Percentiles rank a stretch among this genome's conserved stretches.
Evolutionary conservation across 441 rosid genomes (phyloP).

Genomic region (Rhodomyrtus psidioides): DNA sequence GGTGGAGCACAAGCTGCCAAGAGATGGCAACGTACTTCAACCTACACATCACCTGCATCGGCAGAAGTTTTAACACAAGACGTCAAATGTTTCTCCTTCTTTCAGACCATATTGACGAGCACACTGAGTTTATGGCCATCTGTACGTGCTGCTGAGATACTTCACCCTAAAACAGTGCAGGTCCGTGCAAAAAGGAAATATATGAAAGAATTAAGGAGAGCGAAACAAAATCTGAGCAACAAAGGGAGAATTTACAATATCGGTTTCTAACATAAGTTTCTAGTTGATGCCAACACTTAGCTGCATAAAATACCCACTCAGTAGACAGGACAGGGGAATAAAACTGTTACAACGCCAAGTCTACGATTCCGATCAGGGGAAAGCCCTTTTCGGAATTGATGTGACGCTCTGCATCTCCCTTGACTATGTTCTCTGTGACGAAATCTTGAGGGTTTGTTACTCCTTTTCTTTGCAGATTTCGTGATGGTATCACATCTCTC

Average conservation of each 20-base stretch:
- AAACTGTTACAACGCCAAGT: not conserved
- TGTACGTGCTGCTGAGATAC: not conserved
- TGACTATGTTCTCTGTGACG: not conserved
- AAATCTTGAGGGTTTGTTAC: constrained; percentile 22
- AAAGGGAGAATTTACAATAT: not conserved
- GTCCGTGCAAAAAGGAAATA: not conserved
- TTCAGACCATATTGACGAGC: not conserved
- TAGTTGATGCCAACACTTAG: not conserved
- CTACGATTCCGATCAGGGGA: not conserved
- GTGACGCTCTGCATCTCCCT: not conserved
- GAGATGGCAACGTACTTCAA: not conserved
- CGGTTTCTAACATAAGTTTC: not conserved
- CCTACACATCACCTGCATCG: not conserved
- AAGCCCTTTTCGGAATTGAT: not conserved
- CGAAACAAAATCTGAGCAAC: not conserved
- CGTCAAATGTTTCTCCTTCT: not conserved
- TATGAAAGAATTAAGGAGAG: not conserved
- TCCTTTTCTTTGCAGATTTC: constrained; percentile 43
- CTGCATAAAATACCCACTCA: not conserved
- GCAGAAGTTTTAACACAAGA: not conserved
- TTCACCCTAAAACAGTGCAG: not conserved
- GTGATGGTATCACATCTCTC: constrained; percentile 47
- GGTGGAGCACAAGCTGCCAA: not conserved
- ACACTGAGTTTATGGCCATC: not conserved
- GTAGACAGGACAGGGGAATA: not conserved